Percentiles rank a stretch among this genome's conserved stretches.
Conservation (phyloP, 2,329 filamentous ascomycete genomes). For the Penicillium sclerotigenum region DNA sequence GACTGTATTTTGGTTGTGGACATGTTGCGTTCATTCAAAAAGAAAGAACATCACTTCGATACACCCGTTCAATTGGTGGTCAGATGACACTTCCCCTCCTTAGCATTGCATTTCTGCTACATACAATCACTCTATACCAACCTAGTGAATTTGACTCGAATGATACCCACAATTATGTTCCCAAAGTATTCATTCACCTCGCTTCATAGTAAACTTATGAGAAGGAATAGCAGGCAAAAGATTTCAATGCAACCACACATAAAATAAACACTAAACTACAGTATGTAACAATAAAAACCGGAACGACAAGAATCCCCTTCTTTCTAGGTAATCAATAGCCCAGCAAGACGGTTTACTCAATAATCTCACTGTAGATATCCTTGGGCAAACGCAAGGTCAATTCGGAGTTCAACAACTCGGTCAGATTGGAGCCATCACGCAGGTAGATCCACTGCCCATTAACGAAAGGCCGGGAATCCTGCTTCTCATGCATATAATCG, state of each 20-base stretch:
- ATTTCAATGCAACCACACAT: neutral
- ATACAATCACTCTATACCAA: neutral
- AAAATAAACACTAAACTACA: conserved; percentile 4
- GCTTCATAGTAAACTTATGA: neutral
- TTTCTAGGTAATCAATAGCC: conserved; percentile 1
- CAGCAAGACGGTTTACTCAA: conserved; percentile 11
- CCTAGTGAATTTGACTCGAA: neutral
- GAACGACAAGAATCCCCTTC: neutral
- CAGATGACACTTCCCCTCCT: neutral
- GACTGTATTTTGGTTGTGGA: neutral
- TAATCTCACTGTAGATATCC: conserved; percentile 35
- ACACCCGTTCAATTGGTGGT: neutral
- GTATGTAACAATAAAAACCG: neutral
- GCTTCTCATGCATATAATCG: conserved; percentile 74
- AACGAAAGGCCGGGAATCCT: conserved; percentile 56
- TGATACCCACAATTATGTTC: neutral
- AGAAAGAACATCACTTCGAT: neutral
- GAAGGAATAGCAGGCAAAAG: neutral
- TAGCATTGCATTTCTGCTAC: neutral
- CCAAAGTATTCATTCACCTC: neutral
- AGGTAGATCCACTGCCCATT: conserved; percentile 81
- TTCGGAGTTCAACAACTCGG: conserved; percentile 70
- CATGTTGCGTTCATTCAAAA: neutral
- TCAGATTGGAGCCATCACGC: conserved; percentile 74
- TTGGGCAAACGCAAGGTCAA: conserved; percentile 62